Evolutionary conservation across 176 grass and related monocot genomes (phyloP).

Genomic region (Guadua angustifolia): DNA sequence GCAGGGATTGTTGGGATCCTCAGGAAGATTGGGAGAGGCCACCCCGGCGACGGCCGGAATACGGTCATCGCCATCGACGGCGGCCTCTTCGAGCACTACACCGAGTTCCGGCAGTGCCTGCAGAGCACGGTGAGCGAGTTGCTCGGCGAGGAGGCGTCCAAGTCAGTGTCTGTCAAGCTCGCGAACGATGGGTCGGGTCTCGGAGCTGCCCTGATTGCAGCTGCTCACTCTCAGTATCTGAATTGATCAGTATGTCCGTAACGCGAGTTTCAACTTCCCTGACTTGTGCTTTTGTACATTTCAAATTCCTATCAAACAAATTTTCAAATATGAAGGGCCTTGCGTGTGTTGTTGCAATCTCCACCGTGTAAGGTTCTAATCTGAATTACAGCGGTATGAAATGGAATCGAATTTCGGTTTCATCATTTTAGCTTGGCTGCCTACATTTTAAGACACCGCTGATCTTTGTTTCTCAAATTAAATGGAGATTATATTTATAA

Average conservation of each 20-base stretch:
- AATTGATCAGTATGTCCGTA: neutral
- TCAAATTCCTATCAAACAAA: neutral
- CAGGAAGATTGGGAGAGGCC: constrained; percentile 66
- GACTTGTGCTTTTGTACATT: neutral
- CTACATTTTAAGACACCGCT: neutral
- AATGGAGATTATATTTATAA: neutral
- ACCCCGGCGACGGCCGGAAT: constrained; percentile 41
- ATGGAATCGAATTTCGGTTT: neutral
- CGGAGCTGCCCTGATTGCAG: constrained; percentile 83
- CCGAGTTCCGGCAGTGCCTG: constrained; percentile 67
- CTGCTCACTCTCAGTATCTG: constrained; percentile 59
- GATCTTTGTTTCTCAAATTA: neutral
- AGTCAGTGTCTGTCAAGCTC: constrained; percentile 52
- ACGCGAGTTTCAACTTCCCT: neutral
- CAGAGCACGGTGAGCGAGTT: constrained; percentile 70
- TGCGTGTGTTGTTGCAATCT: neutral
- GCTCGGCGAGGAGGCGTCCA: constrained; percentile 63
- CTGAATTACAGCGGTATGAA: neutral
- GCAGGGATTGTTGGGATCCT: constrained; percentile 87
- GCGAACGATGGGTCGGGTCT: constrained; percentile 80
- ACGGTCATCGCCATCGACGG: constrained; percentile 78
- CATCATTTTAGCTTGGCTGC: neutral
- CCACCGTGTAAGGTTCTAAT: neutral
- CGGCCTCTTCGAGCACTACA: constrained; percentile 65
- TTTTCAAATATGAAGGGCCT: neutral